Evolutionary conservation across 352 stramenopile genomes (phyloP).

Genomic region (Thraustochytrium sp.): DNA sequence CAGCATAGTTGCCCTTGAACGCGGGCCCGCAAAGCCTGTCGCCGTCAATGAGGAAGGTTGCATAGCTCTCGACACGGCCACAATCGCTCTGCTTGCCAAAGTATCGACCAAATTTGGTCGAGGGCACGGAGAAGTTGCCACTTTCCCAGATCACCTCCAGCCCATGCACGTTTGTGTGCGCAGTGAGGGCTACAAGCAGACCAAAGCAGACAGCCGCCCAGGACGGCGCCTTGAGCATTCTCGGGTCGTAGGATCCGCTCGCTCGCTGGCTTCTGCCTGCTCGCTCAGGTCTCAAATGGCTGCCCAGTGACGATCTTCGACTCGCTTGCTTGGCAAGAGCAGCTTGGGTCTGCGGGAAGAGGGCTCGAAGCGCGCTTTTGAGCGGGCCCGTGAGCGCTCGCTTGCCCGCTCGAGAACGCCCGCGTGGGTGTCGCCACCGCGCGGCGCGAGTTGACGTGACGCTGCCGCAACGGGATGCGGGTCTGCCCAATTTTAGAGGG

Average conservation of each 20-base stretch:
- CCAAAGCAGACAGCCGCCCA: not conserved
- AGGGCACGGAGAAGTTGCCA: not conserved
- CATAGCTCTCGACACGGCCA: not conserved
- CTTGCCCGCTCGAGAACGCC: no score
- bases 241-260: not conserved
- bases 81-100: slow-evolving; percentile 18
- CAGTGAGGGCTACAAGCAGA: not conserved
- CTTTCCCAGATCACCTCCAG: not conserved
- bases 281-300: no score
- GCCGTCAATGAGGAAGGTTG: not conserved
- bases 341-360: no score
- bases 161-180: not conserved
- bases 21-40: slow-evolving; percentile 2
- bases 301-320: no score
- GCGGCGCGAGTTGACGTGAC: no score
- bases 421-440: no score
- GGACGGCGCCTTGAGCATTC: not conserved
- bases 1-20: not conserved
- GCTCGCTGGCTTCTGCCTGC: no score
- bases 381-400: no score
- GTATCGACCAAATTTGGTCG: not conserved
- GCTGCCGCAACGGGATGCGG: no score
- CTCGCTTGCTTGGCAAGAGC: no score
- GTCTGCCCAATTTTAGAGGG: no score
- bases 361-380: no score